Percentiles rank a stretch among this genome's conserved stretches.
These are phyloP conservation scores for Parascedosporium putredinis DNA, from an alignment of 2,329 filamentous ascomycete species.

Conservation along the genomic window DNA sequence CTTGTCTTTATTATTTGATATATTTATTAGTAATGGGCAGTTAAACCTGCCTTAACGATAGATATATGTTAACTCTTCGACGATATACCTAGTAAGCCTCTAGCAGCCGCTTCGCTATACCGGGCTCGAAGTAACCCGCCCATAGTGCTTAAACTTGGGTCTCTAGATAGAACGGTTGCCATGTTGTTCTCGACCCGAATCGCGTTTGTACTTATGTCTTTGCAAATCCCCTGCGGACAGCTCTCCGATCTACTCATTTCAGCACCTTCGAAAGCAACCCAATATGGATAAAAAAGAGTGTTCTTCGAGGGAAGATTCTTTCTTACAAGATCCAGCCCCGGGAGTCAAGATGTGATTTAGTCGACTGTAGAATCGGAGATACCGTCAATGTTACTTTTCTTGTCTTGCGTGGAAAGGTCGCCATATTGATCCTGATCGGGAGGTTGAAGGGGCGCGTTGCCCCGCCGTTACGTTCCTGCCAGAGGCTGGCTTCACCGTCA, in stretches of 20 bases:
- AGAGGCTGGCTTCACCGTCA: not conserved
- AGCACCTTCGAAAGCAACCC: not conserved
- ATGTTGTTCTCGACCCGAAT: not conserved
- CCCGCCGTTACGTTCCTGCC: not conserved
- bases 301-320: not conserved
- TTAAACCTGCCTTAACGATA: not conserved
- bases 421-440: not conserved
- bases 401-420: not conserved
- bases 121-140: not conserved
- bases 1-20: not conserved
- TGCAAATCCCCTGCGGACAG: not conserved
- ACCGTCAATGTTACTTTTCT: not conserved
- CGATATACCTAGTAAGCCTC: not conserved
- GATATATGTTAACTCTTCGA: not conserved
- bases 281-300: not conserved
- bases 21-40: not conserved
- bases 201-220: not conserved
- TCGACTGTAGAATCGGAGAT: not conserved
- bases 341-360: not conserved
- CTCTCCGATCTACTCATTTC: not conserved
- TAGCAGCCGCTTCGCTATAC: not conserved
- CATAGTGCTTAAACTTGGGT: not conserved
- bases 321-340: not conserved
- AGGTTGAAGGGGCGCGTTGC: not conserved
- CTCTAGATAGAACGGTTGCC: not conserved